Base-by-base conservation (phyloP, 2,329 filamentous ascomycete genomes). In the Colletotrichum tabaci region DNA sequence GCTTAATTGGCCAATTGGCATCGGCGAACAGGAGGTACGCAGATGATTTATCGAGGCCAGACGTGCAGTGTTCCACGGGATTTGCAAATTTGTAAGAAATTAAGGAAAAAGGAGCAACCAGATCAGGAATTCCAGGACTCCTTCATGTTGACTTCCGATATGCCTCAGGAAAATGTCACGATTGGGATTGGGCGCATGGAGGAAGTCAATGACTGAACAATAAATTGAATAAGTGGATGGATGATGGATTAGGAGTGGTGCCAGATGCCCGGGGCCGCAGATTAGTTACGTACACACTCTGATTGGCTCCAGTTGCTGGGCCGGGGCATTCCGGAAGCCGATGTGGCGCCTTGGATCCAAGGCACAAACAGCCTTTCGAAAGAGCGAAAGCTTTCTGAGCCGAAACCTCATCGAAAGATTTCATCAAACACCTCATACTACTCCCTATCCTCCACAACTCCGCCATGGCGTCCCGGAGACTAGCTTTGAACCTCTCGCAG, bases 391-490 rank as follows among this genome's bases (percentile, higher is more conserved):
- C 79, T 82, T 72, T 72, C 69, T 82, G 82, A 83, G 79, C 81
- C 74, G 74, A 79, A 78, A 77, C 73, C 72, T 68, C 72, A 80
- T 81, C 79, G 82, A 81, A 84, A 84, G 81, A 84, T 82, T 84
- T 83, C 83, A 85, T 86, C 85, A 88, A 88, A 88, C 85, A 85
- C 85, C 87, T 87, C 87, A 88, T 82, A 81, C 80, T 80, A 79
- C 78, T 80, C 79, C 80, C 82, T 83, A 84, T 84, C 82, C 82
- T 84, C 82, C 82, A 83, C 84, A 86, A 82, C 81, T 84, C 83
- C 83, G 82, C 85, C 85, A 98, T 98, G 96, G 96, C 96, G 88
- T 98, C 96, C 86, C 91, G 95, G 91, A 94, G 95, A 92, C 91
- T 98, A 88, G 95, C 95, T 89, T 90, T 97, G 86, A 97, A 95